These are phyloP conservation scores for Xylona heveae DNA, from an alignment of 495 filamentous ascomycete species.

Conservation along the genomic window DNA sequence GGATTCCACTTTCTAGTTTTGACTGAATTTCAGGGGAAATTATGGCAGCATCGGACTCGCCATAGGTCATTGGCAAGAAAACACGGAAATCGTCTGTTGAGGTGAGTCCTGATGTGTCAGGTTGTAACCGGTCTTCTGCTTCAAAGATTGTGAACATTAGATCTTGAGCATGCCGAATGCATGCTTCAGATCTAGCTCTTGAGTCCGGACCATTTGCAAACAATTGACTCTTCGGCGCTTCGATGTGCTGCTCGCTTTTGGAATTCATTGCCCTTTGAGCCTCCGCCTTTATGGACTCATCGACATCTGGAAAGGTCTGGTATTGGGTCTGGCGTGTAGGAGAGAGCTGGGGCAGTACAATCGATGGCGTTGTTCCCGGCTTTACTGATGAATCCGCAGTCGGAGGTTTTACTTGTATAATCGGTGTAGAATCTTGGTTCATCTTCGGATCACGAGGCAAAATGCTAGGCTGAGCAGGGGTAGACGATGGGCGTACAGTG, in stretches of 20 bases:
- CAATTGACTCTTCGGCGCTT: slow-evolving; percentile 10
- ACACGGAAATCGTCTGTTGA: slow-evolving; percentile 17
- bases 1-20: slow-evolving; percentile 47
- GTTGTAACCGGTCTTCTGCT: slow-evolving; percentile 46
- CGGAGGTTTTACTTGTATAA: too few species aligned
- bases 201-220: slow-evolving; percentile 30
- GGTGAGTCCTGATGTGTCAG: slow-evolving; percentile 20
- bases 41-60: slow-evolving; percentile 31
- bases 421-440: too few species aligned
- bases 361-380: too few species aligned
- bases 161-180: slow-evolving; percentile 40
- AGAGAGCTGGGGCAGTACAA: too few species aligned
- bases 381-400: too few species aligned
- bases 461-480: too few species aligned
- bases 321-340: too few species aligned
- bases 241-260: slow-evolving; percentile 2
- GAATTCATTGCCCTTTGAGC: too few species aligned
- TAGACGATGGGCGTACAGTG: too few species aligned
- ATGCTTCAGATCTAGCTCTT: slow-evolving; percentile 56
- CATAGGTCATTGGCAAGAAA: slow-evolving; percentile 20
- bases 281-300: too few species aligned
- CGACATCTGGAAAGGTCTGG: slow-evolving; percentile 4
- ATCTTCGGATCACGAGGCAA: too few species aligned
- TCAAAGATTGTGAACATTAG: slow-evolving; percentile 56
- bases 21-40: slow-evolving; percentile 41